Base-by-base conservation (phyloP, 2,329 filamentous ascomycete genomes). In the Colletotrichum sublineola region DNA sequence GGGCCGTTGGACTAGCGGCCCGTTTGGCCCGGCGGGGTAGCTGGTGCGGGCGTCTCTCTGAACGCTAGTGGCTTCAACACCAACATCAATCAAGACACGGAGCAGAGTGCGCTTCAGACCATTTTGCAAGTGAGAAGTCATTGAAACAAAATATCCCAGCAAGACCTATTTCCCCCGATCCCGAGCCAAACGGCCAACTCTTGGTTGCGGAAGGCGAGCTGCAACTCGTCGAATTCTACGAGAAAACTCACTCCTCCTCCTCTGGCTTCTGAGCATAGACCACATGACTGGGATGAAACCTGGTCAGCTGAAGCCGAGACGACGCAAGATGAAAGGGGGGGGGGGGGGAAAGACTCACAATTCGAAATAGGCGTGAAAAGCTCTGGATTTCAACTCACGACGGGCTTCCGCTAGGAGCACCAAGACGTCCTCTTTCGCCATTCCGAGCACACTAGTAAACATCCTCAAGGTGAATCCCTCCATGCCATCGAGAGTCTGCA, bases 401-500 rank as follows among this genome's bases (percentile, higher is more conserved):
- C 77, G 76, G 1, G 79, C 79, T 1, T 75, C 71, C 2, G 77
- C 78, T 24, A 80, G 76, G 53, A 81, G 73, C 3, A 78, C 75
- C 15, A 77, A 52, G 18, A 77, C 78, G 64, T 82, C 78, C 20
- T 77, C 68, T 56, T 73, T 67, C 0, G 53, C 80, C 79, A 81
- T 1, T 1, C 77, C 77, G 33, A 79, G 73, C 1, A 79, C 76
- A 20, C 76, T 74, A 3, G 79, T 81, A 52, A 81, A 79, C 20
- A 80, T 53, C 2, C 74, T 72, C 42, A 79, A 63, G 3, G 74
- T 75, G 40, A 79, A 77, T 2, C 64, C 78, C 44, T 79, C 77
- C 8, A 78, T 33, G 1, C 77, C 77, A 15, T 76, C 76, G 5
- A 76, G 57, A n/a, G 74, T 36, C 67, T 76, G 74, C 0, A 69